Conservation (phyloP, 2,329 filamentous ascomycete genomes). For the Colletotrichum gigasporum region DNA sequence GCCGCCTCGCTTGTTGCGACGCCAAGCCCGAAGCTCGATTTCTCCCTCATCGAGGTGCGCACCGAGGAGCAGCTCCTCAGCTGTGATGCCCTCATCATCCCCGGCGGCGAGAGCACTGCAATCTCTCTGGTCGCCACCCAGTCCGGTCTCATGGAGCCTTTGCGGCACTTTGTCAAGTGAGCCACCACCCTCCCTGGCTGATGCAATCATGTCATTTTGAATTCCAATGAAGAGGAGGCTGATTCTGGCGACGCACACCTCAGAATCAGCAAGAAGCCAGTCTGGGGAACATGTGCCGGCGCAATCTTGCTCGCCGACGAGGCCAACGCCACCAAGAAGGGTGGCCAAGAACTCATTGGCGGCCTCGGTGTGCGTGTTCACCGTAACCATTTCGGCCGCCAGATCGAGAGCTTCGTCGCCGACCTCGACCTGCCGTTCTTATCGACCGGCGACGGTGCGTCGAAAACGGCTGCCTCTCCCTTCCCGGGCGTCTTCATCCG, state of each 20-base stretch:
- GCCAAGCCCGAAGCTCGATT: slow-evolving; percentile 43
- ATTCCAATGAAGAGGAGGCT: slow-evolving; percentile 1
- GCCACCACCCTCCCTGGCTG: slow-evolving; percentile 38
- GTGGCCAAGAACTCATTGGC: slow-evolving; percentile 92
- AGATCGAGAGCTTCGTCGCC: slow-evolving; percentile 90
- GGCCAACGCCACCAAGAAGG: slow-evolving; percentile 88
- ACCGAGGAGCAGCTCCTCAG: slow-evolving; percentile 73
- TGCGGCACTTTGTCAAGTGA: slow-evolving; percentile 91
- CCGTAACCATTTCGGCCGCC: slow-evolving; percentile 93
- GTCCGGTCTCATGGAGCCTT: slow-evolving; percentile 82
- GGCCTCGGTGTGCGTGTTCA: slow-evolving; percentile 91
- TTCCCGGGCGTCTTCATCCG: slow-evolving; percentile 93
- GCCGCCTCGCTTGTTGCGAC: slow-evolving; percentile 55
- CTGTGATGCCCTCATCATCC: slow-evolving; percentile 88
- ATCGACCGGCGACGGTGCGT: slow-evolving; percentile 38
- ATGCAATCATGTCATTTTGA: slow-evolving; percentile 3
- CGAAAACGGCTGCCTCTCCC: slow-evolving; percentile 41
- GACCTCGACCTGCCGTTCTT: slow-evolving; percentile 79
- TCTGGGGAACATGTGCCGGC: slow-evolving; percentile 96
- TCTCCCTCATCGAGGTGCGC: slow-evolving; percentile 78
- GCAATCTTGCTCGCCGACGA: slow-evolving; percentile 90
- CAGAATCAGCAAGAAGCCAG: slow-evolving; percentile 80
- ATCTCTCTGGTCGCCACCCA: slow-evolving; percentile 89
- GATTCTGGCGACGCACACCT: no score
- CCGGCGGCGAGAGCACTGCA: slow-evolving; percentile 93